Conservation (phyloP, 2,329 filamentous ascomycete species). For the Ophiostoma quercus region DNA sequence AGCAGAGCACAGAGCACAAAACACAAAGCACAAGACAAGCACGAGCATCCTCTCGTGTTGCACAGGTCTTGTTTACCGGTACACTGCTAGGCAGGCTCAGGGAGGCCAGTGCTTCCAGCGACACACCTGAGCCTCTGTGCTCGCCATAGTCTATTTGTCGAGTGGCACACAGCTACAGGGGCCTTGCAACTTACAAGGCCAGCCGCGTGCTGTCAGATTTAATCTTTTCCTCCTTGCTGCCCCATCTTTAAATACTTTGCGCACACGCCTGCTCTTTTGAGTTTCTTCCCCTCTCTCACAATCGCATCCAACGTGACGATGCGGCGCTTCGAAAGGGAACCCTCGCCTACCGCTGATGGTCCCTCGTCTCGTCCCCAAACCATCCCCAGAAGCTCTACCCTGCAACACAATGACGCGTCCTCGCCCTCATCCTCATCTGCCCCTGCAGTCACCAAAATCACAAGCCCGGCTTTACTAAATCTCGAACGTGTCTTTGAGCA, state of each 20-base stretch:
- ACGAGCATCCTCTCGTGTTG: neutral
- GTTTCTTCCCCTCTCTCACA: neutral
- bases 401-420: neutral
- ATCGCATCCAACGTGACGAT: constrained; percentile 6
- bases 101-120: neutral
- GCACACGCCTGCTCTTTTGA: neutral
- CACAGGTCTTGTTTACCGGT: neutral
- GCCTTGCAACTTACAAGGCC: neutral
- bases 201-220: neutral
- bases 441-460: constrained; percentile 32
- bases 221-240: neutral
- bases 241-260: neutral
- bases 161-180: constrained; percentile 3
- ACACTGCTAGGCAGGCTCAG: neutral
- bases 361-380: neutral
- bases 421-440: neutral
- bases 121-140: neutral
- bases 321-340: neutral
- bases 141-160: neutral
- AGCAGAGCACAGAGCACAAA: neutral
- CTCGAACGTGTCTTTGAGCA: constrained; percentile 59
- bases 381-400: neutral
- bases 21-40: neutral
- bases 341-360: neutral
- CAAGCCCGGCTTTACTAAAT: constrained; percentile 57